Conservation (phyloP, 2,329 filamentous ascomycete genomes). For the Arthroderma sp. region DNA sequence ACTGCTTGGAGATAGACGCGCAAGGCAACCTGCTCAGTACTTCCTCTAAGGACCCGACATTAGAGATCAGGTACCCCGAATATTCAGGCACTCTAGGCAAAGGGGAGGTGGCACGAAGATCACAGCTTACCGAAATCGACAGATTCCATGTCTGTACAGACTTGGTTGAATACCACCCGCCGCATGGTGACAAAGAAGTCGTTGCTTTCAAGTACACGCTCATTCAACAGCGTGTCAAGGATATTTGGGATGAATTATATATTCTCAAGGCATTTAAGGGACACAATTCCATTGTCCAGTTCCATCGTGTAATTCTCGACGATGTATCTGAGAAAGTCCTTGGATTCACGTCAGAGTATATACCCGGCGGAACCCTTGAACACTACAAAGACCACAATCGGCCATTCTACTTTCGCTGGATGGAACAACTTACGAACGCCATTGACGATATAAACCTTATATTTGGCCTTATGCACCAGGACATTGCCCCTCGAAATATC, state of each 20-base stretch:
- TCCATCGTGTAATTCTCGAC: conserved; percentile 10
- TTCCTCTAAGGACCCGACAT: background rate
- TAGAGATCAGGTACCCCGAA: background rate
- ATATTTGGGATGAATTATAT: conserved; percentile 9
- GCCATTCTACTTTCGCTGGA: conserved; percentile 10
- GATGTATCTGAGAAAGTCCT: conserved; percentile 7
- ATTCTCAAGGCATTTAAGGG: conserved; percentile 7
- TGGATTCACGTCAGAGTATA: conserved; percentile 6
- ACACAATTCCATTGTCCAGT: conserved; percentile 3
- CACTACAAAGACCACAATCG: background rate
- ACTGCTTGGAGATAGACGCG: background rate
- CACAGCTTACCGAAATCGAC: conserved; percentile 8
- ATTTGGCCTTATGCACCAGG: conserved; percentile 10
- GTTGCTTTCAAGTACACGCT: conserved; percentile 11
- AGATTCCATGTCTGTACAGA: conserved; percentile 8
- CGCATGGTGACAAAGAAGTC: background rate
- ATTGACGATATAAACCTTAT: conserved; percentile 9
- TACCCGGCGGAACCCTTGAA: conserved; percentile 9
- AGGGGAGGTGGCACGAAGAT: no score
- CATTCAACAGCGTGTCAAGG: conserved; percentile 4
- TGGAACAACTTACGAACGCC: conserved; percentile 9
- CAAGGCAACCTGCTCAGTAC: background rate
- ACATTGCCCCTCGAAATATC: conserved; percentile 11
- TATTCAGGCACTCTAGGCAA: background rate
- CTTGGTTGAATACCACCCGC: conserved; percentile 3